Evolutionary conservation across 176 grass and related monocot species (phyloP), one percentile per base, ranked within the genome.

Genomic region (Areca catechu): DNA sequence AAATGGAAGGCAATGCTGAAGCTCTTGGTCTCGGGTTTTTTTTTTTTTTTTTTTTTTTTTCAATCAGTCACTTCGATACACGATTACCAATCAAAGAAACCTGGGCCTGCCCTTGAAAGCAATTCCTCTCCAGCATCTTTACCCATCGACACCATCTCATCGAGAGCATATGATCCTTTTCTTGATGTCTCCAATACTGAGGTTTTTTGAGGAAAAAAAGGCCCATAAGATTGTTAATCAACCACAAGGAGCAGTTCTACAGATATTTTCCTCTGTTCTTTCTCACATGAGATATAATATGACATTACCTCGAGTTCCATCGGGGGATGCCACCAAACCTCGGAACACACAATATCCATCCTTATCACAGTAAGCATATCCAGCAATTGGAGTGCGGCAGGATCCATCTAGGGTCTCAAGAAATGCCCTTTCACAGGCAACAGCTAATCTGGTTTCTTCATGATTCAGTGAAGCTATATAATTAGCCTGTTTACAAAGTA

Each of bases 381-480:
- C 94, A 5, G 94, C 88, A 65, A 89, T 98, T 58, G 94, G 94
- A 22, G 94, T 98, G 23, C 94, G 72, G 47, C 94, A 98, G 56
- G 89, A 92, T 60, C 94, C 94, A 65, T 98, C 94, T 19, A 98
- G 76, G 66, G 89, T 89, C 20, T 83, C 56, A 25, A 98, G 80
- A 73, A 98, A 98, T 47, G 86, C 94, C 70, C 94, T 82, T 71
- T 98, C 94, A 61, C 94, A 93, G 27, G 76, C 48, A 73, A 98
- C 94, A 71, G 94, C 94, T 83, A 98, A 78, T 74, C 88, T 88
- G 71, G 94, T 98, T 54, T 89, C 88, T 51, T 98, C 88, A 60
- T 98, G 94, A 75, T 89, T 92, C 70, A 98, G 54, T 5, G 79
- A 83, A 67, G 88, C 76, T 49, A 98, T 57, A 47, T 98, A 98